Evolutionary conservation across 805 yeast genomes (phyloP).

Genomic region (Dipodascopsis tothii): DNA sequence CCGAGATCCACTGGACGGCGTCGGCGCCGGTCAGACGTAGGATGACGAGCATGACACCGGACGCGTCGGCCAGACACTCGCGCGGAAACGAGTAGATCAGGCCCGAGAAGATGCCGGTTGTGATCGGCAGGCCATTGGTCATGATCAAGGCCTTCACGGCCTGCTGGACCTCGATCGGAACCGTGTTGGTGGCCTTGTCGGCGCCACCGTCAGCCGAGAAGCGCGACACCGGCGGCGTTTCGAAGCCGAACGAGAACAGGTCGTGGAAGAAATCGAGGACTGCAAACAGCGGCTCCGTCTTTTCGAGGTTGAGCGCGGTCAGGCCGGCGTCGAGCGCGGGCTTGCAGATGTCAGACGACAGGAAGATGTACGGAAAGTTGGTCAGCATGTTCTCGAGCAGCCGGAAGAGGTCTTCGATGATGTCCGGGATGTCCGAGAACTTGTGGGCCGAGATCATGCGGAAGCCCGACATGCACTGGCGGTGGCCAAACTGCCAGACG

Average conservation of each 20-base stretch:
- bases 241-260: slow-evolving; percentile 75
- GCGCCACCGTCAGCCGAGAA: slow-evolving; percentile 31
- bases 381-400: slow-evolving; percentile 70
- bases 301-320: slow-evolving; percentile 49
- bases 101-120: slow-evolving; percentile 52
- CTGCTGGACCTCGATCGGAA: slow-evolving; percentile 48
- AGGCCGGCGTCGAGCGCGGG: slow-evolving; percentile 55
- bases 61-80: slow-evolving; percentile 66
- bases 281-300: slow-evolving; percentile 62
- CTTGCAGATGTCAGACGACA: slow-evolving; percentile 34
- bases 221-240: slow-evolving; percentile 69
- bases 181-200: slow-evolving; percentile 31
- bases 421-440: slow-evolving; percentile 46
- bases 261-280: slow-evolving; percentile 75
- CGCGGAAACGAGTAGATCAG: slow-evolving; percentile 62
- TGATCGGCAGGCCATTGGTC: slow-evolving; percentile 51
- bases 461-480: slow-evolving; percentile 57
- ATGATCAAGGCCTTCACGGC: slow-evolving; percentile 44
- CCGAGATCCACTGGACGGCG: slow-evolving; percentile 57
- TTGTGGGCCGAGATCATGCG: slow-evolving; percentile 31
- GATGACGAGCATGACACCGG: slow-evolving; percentile 61
- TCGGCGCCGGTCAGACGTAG: slow-evolving; percentile 39
- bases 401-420: slow-evolving; percentile 79
- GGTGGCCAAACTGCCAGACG: slow-evolving; percentile 65
- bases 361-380: slow-evolving; percentile 57